These are phyloP conservation scores for Aspergillus sp. DNA, from an alignment of 2,329 filamentous ascomycete species.

Conservation along the genomic window DNA sequence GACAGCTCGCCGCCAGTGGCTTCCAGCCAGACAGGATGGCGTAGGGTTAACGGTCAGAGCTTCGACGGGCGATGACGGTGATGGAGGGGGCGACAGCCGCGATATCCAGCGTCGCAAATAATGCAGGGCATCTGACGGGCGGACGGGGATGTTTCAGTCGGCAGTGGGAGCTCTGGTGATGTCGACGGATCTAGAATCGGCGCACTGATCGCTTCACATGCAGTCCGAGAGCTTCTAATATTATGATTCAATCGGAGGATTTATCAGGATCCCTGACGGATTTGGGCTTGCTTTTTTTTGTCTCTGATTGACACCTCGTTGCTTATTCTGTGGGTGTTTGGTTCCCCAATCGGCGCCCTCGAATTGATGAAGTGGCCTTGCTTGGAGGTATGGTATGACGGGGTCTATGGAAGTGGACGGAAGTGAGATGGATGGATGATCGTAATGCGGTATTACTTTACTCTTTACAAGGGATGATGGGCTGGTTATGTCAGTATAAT, in stretches of 20 bases:
- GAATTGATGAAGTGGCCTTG: no score
- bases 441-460: no score
- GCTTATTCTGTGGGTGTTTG: no score
- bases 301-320: no score
- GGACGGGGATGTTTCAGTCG: neutral
- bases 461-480: no score
- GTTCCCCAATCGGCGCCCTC: no score
- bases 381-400: no score
- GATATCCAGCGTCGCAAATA: neutral
- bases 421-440: no score
- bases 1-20: conserved; percentile 4
- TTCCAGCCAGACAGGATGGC: neutral
- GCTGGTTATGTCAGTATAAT: no score
- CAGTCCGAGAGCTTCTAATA: neutral
- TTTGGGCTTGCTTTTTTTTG: neutral
- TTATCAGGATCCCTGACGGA: neutral
- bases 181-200: conserved; percentile 19
- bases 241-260: neutral
- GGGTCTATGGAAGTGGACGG: no score
- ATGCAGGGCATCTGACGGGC: conserved; percentile 2
- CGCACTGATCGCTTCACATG: conserved; percentile 19
- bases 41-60: neutral
- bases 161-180: conserved; percentile 6
- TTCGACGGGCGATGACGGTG: neutral
- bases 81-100: neutral